Percentiles rank a stretch among this genome's conserved stretches.
Evolutionary conservation across 208 protist genomes (phyloP).

Genomic region (Leishmania martiniquensis): DNA sequence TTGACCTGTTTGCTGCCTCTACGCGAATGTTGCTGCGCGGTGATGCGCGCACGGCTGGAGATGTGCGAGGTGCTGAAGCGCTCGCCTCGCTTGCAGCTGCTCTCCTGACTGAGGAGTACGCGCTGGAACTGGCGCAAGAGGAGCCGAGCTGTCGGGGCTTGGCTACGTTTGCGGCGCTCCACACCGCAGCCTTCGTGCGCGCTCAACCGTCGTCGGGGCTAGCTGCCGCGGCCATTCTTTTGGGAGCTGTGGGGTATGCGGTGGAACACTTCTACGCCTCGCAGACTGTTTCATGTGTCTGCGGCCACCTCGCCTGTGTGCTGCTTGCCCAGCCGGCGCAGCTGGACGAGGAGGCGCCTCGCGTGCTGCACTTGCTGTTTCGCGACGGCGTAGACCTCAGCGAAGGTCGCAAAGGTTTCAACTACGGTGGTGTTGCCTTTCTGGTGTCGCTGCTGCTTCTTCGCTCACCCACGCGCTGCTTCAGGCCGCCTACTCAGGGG

Average conservation of each 20-base stretch:
- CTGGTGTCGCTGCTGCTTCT: conserved; percentile 24
- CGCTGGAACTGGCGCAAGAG: conserved; percentile 21
- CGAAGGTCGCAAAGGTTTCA: conserved; percentile 13
- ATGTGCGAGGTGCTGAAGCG: background rate
- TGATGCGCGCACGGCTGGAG: background rate
- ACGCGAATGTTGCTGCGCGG: conserved; percentile 14
- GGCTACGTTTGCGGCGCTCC: conserved; percentile 1
- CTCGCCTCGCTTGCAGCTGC: background rate
- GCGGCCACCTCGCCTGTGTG: conserved; percentile 13
- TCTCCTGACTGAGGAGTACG: conserved; percentile 11
- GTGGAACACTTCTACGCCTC: conserved; percentile 12
- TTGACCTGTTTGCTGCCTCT: conserved; percentile 15
- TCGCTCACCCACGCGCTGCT: conserved; percentile 13
- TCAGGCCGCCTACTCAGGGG: background rate
- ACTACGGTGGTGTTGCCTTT: conserved; percentile 22
- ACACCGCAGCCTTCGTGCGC: background rate
- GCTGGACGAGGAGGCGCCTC: conserved; percentile 7
- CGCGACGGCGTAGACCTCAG: conserved; percentile 4
- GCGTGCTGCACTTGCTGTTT: conserved; percentile 21
- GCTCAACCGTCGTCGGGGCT: background rate
- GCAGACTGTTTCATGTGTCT: conserved; percentile 29
- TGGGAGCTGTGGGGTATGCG: conserved; percentile 10
- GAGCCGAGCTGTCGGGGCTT: conserved; percentile 23
- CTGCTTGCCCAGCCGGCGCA: conserved; percentile 9
- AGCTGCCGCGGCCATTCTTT: background rate